phyloP scores from a whole-genome alignment of 2,329 filamentous ascomycete genomes.

The Paecilomyces variotii region DNA sequence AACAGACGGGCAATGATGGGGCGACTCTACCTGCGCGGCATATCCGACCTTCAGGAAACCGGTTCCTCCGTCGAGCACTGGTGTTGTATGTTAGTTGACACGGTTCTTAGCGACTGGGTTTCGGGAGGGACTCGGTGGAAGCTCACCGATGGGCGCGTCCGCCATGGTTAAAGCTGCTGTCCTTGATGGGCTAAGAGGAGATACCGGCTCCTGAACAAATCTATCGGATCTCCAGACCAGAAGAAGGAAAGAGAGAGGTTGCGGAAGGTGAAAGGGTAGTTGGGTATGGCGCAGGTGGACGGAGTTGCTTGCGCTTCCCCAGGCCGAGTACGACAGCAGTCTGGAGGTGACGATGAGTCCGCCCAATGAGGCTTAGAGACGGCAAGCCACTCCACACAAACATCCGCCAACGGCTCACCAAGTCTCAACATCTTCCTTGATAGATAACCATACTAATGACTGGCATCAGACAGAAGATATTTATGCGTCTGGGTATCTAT shows the following conservation, averaged over 20 bases:
- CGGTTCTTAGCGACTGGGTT: constrained; percentile 7
- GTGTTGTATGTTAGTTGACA: constrained; percentile 22
- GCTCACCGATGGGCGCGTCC: constrained; percentile 43
- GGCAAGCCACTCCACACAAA: not conserved
- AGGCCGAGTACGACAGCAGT: constrained; percentile 1
- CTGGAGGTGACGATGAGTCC: constrained; percentile 3
- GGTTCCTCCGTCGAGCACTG: constrained; percentile 98
- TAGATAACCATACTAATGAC: not conserved
- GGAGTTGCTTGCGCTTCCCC: constrained; percentile 1
- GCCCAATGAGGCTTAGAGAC: constrained; percentile 8
- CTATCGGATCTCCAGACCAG: not conserved
- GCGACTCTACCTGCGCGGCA: constrained; percentile 65
- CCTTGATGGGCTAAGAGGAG: not conserved
- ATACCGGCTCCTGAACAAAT: not conserved
- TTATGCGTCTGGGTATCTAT: not conserved
- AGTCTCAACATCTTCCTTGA: not conserved
- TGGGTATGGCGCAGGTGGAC: not conserved
- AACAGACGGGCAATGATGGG: not conserved
- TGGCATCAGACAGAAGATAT: not conserved
- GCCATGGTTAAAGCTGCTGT: constrained; percentile 28
- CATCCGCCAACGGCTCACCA: not conserved
- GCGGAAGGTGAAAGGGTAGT: not conserved
- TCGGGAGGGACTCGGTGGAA: constrained; percentile 1
- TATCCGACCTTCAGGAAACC: constrained; percentile 99
- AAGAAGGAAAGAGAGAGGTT: not conserved